Conservation (phyloP, 2,329 filamentous ascomycete genomes). For the Cladobotryum mycophilum region DNA sequence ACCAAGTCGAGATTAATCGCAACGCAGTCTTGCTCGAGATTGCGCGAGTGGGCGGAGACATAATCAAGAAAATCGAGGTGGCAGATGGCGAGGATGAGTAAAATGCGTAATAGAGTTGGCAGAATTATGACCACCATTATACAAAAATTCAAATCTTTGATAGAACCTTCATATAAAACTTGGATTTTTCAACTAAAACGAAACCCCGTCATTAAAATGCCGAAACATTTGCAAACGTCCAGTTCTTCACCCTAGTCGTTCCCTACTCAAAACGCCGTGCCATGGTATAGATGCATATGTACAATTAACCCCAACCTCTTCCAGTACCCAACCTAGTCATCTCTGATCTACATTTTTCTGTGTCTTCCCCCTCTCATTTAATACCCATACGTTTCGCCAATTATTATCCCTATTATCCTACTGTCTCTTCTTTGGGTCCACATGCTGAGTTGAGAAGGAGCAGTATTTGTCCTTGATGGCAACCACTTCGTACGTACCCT, state of each 20-base stretch:
- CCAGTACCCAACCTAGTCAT: conserved; percentile 9
- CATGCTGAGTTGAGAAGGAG: conserved; percentile 70
- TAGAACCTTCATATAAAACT: not conserved
- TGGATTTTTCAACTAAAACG: not conserved
- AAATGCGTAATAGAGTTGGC: conserved; percentile 2
- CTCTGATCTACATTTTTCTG: conserved; percentile 4
- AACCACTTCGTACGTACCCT: conserved; percentile 96
- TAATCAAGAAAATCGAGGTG: conserved; percentile 62
- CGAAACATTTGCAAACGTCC: conserved; percentile 5
- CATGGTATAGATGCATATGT: conserved; percentile 35
- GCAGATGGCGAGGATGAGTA: conserved; percentile 16
- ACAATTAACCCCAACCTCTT: conserved; percentile 17
- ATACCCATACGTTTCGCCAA: conserved; percentile 7
- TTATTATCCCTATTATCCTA: conserved; percentile 7
- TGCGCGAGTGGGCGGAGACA: conserved; percentile 56
- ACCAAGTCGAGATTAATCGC: conserved; percentile 58
- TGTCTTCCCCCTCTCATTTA: not conserved
- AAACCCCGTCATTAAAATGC: conserved; percentile 1
- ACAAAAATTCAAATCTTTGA: not conserved
- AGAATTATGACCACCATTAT: conserved; percentile 1
- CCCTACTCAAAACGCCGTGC: conserved; percentile 26
- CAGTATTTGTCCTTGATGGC: conserved; percentile 92
- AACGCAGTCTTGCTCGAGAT: conserved; percentile 67
- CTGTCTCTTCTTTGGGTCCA: conserved; percentile 38
- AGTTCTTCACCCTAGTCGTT: conserved; percentile 9